Evolutionary conservation across 768 basidiomycete species (phyloP), one percentile per base, ranked within the genome.

Genomic region (Termitomyces sp.): DNA sequence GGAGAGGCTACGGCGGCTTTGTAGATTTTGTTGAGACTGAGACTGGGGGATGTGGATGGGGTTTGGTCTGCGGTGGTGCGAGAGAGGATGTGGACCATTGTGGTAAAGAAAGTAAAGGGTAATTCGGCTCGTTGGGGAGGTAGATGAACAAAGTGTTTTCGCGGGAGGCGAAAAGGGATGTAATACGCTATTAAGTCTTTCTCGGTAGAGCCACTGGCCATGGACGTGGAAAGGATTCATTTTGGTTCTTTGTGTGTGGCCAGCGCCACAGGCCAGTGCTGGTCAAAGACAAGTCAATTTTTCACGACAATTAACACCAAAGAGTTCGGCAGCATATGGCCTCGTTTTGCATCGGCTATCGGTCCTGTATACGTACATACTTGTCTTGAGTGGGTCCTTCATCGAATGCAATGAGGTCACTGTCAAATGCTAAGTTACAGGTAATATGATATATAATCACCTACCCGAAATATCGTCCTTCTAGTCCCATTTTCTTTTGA

Each of bases 361-460:
- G 20, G 25, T 29, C 9, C 15, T 16, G 23, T 12, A 32, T 13
- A 32, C 9, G 46, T 16, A 44, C 16, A n/a, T n/a, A n/a, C n/a
- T n/a, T n/a, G n/a, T n/a, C n/a, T 44, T 9, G 1, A n/a, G 25
- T 42, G 16, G 25, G 16, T 43, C 22, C 42, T 16, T 7, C n/a
- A n/a, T n/a, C n/a, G n/a, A n/a, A n/a, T n/a, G n/a, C n/a, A n/a
- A n/a, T n/a, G n/a, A 40, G 16, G 20, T 40, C 33, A 36, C 33
- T 50, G 49, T 50, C 49, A 50, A 31, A 50, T 50, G n/a, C n/a
- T n/a, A n/a, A n/a, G n/a, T n/a, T n/a, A 22, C 49, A 40, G 33
- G 38, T 29, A 16, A 15, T 6, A 20, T 18, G 18, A n/a, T 31
- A 46, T 45, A 45, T 45, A 15, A 31, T 16, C 25, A 39, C 38